phyloP scores from a whole-genome alignment of 2,329 filamentous ascomycete genomes.

The Aspergillus sclerotialis region DNA sequence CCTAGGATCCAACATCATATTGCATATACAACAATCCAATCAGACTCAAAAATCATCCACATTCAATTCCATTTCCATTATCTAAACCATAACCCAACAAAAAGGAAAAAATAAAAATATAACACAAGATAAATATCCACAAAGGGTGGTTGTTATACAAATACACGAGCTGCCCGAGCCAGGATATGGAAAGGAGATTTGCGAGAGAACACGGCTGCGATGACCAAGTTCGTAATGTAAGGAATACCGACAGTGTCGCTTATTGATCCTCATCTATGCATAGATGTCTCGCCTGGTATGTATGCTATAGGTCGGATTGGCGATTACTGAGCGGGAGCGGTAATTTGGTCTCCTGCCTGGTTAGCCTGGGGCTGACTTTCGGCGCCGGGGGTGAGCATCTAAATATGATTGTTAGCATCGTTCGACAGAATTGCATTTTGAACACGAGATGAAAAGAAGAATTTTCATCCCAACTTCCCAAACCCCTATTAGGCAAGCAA shows the following conservation, averaged over 20 bases:
- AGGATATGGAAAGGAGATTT: conserved; percentile 16
- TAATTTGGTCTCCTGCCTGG: conserved; percentile 22
- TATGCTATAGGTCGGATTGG: too few species aligned
- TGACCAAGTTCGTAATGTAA: too few species aligned
- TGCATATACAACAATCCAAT: too few species aligned
- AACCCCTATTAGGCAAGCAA: too few species aligned
- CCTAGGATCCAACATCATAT: not conserved
- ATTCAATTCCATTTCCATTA: too few species aligned
- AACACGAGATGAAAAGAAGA: not conserved
- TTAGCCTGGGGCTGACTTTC: too few species aligned
- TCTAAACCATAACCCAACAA: conserved; percentile 10
- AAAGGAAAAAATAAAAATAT: conserved; percentile 7
- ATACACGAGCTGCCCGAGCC: conserved; percentile 27
- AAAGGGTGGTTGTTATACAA: conserved; percentile 26
- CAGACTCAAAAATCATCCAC: conserved; percentile 10
- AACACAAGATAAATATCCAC: conserved; percentile 12
- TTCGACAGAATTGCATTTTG: not conserved
- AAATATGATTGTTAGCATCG: conserved; percentile 1
- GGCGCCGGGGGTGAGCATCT: conserved; percentile 39
- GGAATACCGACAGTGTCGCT: too few species aligned
- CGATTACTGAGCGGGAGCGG: conserved; percentile 31
- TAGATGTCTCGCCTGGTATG: too few species aligned
- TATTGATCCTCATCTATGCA: too few species aligned
- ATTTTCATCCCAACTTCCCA: not conserved
- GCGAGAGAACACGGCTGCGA: conserved; percentile 8